Base-by-base conservation (phyloP, 192 early-diverging fungal species). In the Backusella macrospora region DNA sequence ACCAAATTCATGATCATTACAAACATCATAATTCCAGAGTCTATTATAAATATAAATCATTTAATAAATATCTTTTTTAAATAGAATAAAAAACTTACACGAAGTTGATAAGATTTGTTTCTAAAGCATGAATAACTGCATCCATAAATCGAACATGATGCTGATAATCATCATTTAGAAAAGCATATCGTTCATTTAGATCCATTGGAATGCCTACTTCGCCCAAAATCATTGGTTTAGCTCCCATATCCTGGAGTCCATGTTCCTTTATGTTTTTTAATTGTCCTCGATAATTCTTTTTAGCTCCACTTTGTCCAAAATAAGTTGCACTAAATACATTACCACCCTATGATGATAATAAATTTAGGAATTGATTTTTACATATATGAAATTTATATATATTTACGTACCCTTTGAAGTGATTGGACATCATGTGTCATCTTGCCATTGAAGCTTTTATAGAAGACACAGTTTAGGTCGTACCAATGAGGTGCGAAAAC, bases 161-260 rank as follows among this genome's bases (percentile, higher is more conserved):
- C 2, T 75, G 81, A 76, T 91, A 95, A 70, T 95, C 89, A 5
- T 92, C 90, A 29, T 85, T 90, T 45, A 84, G 75, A 72, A 91
- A 93, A 5, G 93, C 92, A 55, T 80, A 64, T 70, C 89, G 84
- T 63, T 92, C 84, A 65, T 95, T 95, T 40, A 95, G 88, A 73
- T 95, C 94, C 94, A 94, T 94, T 8, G 94, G 93, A 66, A 94
- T 93, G 18, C 94, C 94, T 39, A 89, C 90, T 78, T 95, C 94
- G 39, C 94, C 94, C 68, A 95, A 81, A 14, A 95, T 62, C 68
- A 86, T 83, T 7, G 93, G 92, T 67, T 87, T 89, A 4, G 76
- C 63, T 26, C 93, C 93, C 15, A 93, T 87, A 18, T 81, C 82
- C 18, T 78, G 68, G 6, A 89, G 62, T 3, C 93, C 92, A 21